A percentile compares a stretch with the other conserved stretches of the same genome.
Evolutionary conservation across 768 basidiomycete species (phyloP).

Genomic region (Phylloporus sp.): DNA sequence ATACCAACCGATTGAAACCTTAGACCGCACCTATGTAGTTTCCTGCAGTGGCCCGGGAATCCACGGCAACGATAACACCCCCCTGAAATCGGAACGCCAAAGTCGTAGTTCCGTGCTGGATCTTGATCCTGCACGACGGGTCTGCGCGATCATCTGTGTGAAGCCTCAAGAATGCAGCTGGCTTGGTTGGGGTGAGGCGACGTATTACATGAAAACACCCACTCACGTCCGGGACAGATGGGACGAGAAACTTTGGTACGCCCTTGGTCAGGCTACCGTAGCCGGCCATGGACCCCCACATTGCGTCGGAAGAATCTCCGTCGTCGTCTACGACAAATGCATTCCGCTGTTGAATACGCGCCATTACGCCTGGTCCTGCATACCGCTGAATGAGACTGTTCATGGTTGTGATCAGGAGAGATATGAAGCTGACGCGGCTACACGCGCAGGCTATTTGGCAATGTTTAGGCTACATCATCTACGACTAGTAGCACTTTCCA

Average conservation of each 20-base stretch:
- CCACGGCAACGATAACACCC: constrained; percentile 99
- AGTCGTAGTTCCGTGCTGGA: constrained; percentile 97
- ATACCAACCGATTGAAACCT: not conserved
- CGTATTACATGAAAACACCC: not conserved
- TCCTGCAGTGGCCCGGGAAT: constrained; percentile 95
- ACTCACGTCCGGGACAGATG: constrained; percentile 72
- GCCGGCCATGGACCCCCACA: constrained; percentile 82
- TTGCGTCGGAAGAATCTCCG: constrained; percentile 57
- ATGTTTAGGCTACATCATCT: constrained; percentile 18
- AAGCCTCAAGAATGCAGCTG: constrained; percentile 81
- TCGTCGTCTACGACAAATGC: constrained; percentile 51
- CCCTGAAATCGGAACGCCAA: constrained; percentile 95
- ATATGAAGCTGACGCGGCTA: constrained; percentile 32
- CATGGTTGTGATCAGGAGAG: constrained; percentile 44
- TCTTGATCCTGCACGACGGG: constrained; percentile 93
- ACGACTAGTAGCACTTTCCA: no score
- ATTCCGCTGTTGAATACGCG: constrained; percentile 44
- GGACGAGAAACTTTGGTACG: constrained; percentile 66
- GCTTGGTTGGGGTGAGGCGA: constrained; percentile 44
- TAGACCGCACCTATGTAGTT: constrained; percentile 81
- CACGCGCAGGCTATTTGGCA: constrained; percentile 23
- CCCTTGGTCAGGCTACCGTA: constrained; percentile 72
- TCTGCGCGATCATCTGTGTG: constrained; percentile 97
- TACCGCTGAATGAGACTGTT: constrained; percentile 65
- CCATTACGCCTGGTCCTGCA: constrained; percentile 48